Evolutionary conservation across 108 stramenopile genomes (phyloP), one percentile per base, ranked within the genome.

Genomic region (Mayamaea pseudoterrestris): DNA sequence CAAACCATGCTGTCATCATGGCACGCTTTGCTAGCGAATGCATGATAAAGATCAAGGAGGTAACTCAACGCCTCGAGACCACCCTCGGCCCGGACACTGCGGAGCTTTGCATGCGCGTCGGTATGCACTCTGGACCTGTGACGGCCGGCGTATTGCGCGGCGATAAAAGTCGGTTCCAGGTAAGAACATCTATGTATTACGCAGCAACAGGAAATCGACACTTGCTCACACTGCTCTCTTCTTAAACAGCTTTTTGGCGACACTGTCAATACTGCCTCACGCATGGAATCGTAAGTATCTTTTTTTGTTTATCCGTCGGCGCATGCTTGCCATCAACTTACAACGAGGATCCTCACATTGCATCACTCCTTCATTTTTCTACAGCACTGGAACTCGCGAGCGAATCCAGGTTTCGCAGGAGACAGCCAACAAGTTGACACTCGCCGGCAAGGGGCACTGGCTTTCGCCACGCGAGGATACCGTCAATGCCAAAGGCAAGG

Each of bases 171-270:
- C 51, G 60, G 3, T 61, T 61, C 42, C 40, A 61, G n/a, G n/a
- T n/a, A n/a, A n/a, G n/a, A n/a, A n/a, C n/a, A n/a, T n/a, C n/a
- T n/a, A n/a, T n/a, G n/a, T n/a, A n/a, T n/a, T n/a, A n/a, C n/a
- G n/a, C n/a, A n/a, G n/a, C n/a, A n/a, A n/a, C n/a, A n/a, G n/a
- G n/a, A n/a, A n/a, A n/a, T n/a, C n/a, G n/a, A n/a, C n/a, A n/a
- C n/a, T n/a, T n/a, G n/a, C n/a, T n/a, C n/a, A n/a, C n/a, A n/a
- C n/a, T n/a, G n/a, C n/a, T n/a, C n/a, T n/a, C n/a, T n/a, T n/a
- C n/a, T n/a, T n/a, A n/a, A n/a, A 18, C 53, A 75, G 9, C 28
- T 75, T 17, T 75, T 75, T 44, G 74, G 74, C 0, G 74, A 75
- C 20, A 69, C 74, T 5, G 62, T 75, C 35, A 75, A 75, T 29